These are phyloP conservation scores for Cryphonectria naterciae DNA, from an alignment of 2,329 filamentous ascomycete species.

Conservation along the genomic window DNA sequence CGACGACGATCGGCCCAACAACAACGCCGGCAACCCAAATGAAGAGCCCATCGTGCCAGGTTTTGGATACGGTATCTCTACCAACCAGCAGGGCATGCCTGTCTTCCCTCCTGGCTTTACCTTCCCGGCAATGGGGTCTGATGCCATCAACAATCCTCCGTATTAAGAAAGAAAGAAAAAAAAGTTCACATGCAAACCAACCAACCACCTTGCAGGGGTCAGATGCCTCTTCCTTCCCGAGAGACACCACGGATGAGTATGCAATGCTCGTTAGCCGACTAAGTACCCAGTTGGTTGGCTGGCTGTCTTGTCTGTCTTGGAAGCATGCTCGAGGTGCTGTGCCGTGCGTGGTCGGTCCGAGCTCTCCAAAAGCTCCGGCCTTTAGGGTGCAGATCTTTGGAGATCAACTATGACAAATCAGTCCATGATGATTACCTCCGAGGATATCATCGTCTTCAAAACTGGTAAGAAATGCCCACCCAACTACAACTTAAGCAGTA, in stretches of 20 bases:
- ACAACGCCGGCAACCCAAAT: slow-evolving; percentile 32
- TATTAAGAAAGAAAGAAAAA: slow-evolving; percentile 15
- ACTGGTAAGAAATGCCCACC: not conserved
- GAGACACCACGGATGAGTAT: not conserved
- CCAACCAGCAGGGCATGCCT: slow-evolving; percentile 54
- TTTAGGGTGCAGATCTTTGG: not conserved
- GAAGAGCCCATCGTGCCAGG: slow-evolving; percentile 39
- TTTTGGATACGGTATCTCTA: slow-evolving; percentile 49
- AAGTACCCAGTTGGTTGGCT: not conserved
- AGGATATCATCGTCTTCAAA: not conserved
- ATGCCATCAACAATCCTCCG: slow-evolving; percentile 27
- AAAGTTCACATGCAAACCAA: too few relatives aligned
- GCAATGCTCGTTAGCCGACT: not conserved
- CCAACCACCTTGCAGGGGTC: not conserved
- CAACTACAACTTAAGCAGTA: not conserved
- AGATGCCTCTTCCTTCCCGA: not conserved
- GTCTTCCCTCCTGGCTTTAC: slow-evolving; percentile 52
- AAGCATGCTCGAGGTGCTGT: not conserved
- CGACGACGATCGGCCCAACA: slow-evolving; percentile 36
- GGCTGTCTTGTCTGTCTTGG: not conserved
- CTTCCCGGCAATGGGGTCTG: slow-evolving; percentile 37
- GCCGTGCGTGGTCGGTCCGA: not conserved
- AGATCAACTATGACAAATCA: not conserved
- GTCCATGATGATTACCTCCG: not conserved
- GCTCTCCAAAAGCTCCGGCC: not conserved